Evolutionary conservation across 495 filamentous ascomycete genomes (phyloP).

Genomic region (Lophiotrema nucula): DNA sequence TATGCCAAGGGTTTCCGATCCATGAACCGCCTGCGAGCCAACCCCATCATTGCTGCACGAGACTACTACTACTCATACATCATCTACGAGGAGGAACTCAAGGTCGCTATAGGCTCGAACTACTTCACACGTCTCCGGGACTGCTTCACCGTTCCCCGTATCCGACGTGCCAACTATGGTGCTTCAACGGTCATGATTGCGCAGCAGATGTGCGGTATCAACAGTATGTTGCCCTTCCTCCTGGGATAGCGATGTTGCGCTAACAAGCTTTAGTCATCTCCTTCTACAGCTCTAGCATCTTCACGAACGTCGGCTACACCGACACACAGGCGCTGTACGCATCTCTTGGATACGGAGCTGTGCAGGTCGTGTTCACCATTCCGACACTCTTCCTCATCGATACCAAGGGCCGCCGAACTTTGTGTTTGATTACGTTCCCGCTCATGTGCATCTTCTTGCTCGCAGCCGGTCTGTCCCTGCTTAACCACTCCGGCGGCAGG

Average conservation of each 20-base stretch:
- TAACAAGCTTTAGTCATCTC: background rate
- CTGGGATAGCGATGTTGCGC: background rate
- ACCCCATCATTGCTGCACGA: conserved; percentile 51
- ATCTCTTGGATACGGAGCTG: conserved; percentile 1
- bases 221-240: background rate
- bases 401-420: background rate
- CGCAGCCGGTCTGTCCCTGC: conserved; percentile 28
- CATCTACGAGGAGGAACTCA: conserved; percentile 31
- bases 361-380: background rate
- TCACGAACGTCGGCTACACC: conserved; percentile 4
- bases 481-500: conserved; percentile 10
- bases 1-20: conserved; percentile 33
- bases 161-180: conserved; percentile 66
- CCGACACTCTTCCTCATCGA: background rate
- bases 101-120: conserved; percentile 7
- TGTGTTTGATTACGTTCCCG: conserved; percentile 18
- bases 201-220: conserved; percentile 73
- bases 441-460: conserved; percentile 27
- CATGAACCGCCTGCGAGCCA: conserved; percentile 47
- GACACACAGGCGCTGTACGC: background rate
- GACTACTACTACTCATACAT: conserved; percentile 56
- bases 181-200: conserved; percentile 68
- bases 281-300: conserved; percentile 15
- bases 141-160: conserved; percentile 65
- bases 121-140: conserved; percentile 58